Conservation (phyloP, 441 rosid species). For the Dalechampia spathulata region DNA sequence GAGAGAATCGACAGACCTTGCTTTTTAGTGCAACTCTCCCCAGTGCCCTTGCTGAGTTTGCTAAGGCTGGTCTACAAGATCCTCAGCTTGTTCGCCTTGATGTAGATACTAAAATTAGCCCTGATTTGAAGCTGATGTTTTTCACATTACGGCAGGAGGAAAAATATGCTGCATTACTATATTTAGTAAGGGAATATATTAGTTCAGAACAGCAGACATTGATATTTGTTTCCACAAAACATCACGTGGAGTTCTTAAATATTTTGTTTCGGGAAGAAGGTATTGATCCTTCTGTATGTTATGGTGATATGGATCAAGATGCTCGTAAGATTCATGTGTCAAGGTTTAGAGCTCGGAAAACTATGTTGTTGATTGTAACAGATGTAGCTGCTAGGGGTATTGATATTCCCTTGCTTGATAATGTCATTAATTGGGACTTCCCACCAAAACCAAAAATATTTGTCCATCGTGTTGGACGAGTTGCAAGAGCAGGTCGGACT, state of each 20-base stretch:
- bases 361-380: conserved; percentile 84
- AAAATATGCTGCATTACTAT: conserved; percentile 73
- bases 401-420: conserved; percentile 93
- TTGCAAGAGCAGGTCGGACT: conserved; percentile 89
- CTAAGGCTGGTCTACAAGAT: conserved; percentile 85
- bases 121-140: conserved; percentile 62
- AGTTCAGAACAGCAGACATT: conserved; percentile 67
- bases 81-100: conserved; percentile 93
- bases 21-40: conserved; percentile 95
- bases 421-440: conserved; percentile 96
- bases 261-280: conserved; percentile 71
- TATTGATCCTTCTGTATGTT: conserved; percentile 79
- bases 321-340: conserved; percentile 88
- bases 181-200: conserved; percentile 76
- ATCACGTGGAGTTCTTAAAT: conserved; percentile 93
- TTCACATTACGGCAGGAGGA: conserved; percentile 83
- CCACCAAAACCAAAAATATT: conserved; percentile 92
- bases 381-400: conserved; percentile 98
- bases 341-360: conserved; percentile 75
- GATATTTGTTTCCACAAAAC: conserved; percentile 91
- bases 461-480: conserved; percentile 94
- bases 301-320: conserved; percentile 98
- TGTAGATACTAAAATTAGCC: conserved; percentile 88
- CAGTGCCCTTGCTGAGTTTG: conserved; percentile 94
- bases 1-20: conserved; percentile 90